Conservation (phyloP, 148 eudicot genomes). For the Fagopyrum esculentum region DNA sequence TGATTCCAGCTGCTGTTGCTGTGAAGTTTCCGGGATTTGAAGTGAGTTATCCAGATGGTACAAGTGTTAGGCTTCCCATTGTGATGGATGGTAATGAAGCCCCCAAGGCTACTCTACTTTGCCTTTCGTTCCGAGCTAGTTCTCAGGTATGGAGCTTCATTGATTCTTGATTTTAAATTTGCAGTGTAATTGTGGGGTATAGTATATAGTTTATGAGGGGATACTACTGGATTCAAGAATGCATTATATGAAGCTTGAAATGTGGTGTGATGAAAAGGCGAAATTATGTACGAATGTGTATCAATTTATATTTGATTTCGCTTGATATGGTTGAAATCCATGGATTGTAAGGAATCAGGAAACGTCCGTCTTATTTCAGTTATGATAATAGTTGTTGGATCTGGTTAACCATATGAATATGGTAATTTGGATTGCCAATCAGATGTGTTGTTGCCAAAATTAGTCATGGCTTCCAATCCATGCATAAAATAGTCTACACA, state of each 20-base stretch:
- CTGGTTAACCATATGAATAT: background rate
- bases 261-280: background rate
- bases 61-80: conserved; percentile 53
- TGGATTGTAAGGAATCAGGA: background rate
- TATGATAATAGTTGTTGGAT: background rate
- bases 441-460: background rate
- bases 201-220: background rate
- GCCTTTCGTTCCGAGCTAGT: conserved; percentile 80
- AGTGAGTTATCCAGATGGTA: conserved; percentile 59
- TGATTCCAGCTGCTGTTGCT: conserved; percentile 68
- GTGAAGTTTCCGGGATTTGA: conserved; percentile 74
- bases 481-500: background rate
- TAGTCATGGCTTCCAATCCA: background rate
- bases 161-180: background rate
- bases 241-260: background rate
- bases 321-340: background rate
- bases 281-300: background rate
- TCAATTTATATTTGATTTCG: background rate
- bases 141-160: conserved; percentile 49
- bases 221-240: background rate
- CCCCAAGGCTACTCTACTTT: conserved; percentile 67
- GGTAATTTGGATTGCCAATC: background rate
- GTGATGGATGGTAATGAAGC: conserved; percentile 30
- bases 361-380: background rate
- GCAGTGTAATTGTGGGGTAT: background rate